These are phyloP conservation scores for Helicostylum pulchrum DNA, from an alignment of 192 early-diverging fungal genomes.

Conservation along the genomic window DNA sequence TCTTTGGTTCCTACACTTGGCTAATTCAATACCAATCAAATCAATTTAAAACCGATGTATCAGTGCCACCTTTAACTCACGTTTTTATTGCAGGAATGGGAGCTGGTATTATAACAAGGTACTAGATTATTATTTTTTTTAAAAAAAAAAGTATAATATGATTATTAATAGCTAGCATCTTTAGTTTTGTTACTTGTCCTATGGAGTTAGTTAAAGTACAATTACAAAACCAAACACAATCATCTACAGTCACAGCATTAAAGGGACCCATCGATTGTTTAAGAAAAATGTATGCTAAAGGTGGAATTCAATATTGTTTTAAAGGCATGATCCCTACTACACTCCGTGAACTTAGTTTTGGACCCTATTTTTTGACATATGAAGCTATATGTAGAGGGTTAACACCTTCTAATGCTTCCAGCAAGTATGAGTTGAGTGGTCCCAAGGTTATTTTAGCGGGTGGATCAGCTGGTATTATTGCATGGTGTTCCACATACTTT, in stretches of 20 bases:
- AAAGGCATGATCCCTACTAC: conserved; percentile 46
- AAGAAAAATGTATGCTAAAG: conserved; percentile 39
- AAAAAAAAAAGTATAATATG: background rate
- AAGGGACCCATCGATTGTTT: conserved; percentile 54
- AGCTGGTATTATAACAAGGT: conserved; percentile 54
- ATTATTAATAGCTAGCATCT: background rate
- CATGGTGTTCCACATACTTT: conserved; percentile 56
- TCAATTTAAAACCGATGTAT: conserved; percentile 4
- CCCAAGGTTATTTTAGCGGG: conserved; percentile 49
- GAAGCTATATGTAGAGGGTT: conserved; percentile 44
- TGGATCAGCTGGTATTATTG: conserved; percentile 53
- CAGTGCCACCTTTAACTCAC: conserved; percentile 41
- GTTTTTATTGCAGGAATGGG: conserved; percentile 53
- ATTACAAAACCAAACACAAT: conserved; percentile 49
- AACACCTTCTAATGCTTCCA: conserved; percentile 12
- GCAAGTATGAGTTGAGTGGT: conserved; percentile 39
- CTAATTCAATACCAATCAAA: conserved; percentile 47
- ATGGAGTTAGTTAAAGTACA: conserved; percentile 59
- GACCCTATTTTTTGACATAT: conserved; percentile 55
- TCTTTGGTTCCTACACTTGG: conserved; percentile 54
- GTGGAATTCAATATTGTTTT: conserved; percentile 53
- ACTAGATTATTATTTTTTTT: too few relatives aligned
- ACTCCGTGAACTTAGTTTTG: conserved; percentile 52
- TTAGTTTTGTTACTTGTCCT: conserved; percentile 54
- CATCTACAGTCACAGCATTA: conserved; percentile 17